Evolutionary conservation across 306 rosid genomes (phyloP).

Genomic region (Rosa persica): DNA sequence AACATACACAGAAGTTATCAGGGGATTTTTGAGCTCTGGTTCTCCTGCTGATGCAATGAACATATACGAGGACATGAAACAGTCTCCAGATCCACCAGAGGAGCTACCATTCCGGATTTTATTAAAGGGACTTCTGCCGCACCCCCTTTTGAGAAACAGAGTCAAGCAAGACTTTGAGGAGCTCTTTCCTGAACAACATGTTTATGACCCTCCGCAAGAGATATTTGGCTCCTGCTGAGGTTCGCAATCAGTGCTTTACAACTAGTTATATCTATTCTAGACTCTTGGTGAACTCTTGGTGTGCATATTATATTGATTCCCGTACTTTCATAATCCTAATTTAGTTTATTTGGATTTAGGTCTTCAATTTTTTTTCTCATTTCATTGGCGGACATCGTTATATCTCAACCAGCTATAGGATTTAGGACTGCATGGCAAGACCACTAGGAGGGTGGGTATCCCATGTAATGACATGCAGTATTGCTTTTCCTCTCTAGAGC

Average conservation of each 20-base stretch:
- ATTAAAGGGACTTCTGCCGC: constrained; percentile 88
- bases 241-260: constrained; percentile 23
- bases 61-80: constrained; percentile 86
- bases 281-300: no score
- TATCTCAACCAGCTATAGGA: background rate
- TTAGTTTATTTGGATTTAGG: constrained; percentile 1
- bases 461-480: background rate
- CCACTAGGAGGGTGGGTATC: background rate
- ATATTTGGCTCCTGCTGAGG: constrained; percentile 76
- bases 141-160: constrained; percentile 86
- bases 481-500: background rate
- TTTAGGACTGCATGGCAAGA: background rate
- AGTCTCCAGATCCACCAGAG: constrained; percentile 94
- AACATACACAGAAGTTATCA: constrained; percentile 80
- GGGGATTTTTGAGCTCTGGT: constrained; percentile 83
- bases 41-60: constrained; percentile 96
- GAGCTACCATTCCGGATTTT: constrained; percentile 89
- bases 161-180: constrained; percentile 97
- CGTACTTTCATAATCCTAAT: background rate
- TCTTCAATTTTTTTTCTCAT: background rate
- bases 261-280: background rate
- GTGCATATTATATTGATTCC: background rate
- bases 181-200: constrained; percentile 80
- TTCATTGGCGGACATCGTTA: background rate
- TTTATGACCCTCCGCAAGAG: constrained; percentile 90